Evolutionary conservation across 2,329 filamentous ascomycete genomes (phyloP), one percentile per base, ranked within the genome.

Genomic region (Microcyclospora tardicrescens): DNA sequence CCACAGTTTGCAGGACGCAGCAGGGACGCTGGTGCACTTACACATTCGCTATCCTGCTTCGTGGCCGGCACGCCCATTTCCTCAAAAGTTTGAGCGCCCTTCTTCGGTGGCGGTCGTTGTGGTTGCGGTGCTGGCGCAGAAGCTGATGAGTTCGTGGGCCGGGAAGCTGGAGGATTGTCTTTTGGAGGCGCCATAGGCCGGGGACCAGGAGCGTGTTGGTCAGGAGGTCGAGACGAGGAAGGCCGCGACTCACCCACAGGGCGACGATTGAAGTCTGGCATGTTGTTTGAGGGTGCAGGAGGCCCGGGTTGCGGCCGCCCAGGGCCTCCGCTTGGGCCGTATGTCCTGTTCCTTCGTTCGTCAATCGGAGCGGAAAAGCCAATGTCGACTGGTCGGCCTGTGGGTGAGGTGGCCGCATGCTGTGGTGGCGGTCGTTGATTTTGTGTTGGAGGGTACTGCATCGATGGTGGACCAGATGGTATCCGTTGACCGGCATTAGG

Each of bases 41-140:
- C 87, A 68, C 89, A 98, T 63, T 96, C 87, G 49, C 75, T 75
- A n/a, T 94, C 84, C 44, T 79, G 73, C 61, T 91, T 87, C 35
- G 72, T 78, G 53, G 79, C 73, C 6, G 86, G 84, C 51, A 98
- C 89, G 30, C 91, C 91, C 91, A 98, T 98, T 58, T 93, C 87
- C 58, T 95, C 89, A 60, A 98, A 98, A 0, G 91, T 96, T 52
- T 91, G 84, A 1, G 91, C 89, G 10, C 89, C 91, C 56, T 86
- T 84, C 36, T 71, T 72, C 27, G 73, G 67, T 34, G 65, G 58
- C 45, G 30, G 30, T n/a, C n/a, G n/a, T 32, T 32, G 30, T 32
- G 12, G 12, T 15, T 10, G 30, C 14, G 30, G 5, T 10, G 30
- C 30, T 5, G 12, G 30, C 12, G 10, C 30, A 15, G 30, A 10